Conservation (phyloP, 2,329 filamentous ascomycete genomes). For the Hymenoscyphus fructigenus region DNA sequence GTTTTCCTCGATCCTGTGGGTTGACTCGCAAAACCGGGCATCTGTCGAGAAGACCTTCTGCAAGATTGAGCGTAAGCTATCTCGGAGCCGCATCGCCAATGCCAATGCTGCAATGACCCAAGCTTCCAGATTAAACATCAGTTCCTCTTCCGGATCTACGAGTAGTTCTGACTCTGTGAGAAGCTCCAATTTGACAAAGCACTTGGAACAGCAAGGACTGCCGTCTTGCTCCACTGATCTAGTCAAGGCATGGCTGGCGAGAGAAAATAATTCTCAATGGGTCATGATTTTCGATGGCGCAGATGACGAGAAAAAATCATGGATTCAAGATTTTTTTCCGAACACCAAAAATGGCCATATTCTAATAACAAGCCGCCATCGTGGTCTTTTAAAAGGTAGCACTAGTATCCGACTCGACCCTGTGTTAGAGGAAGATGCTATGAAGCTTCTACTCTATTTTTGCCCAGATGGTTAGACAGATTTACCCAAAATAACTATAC, state of each 20-base stretch:
- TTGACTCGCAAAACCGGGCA: neutral
- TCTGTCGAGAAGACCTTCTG: neutral
- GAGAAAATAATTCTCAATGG: neutral
- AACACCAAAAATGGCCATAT: conserved; percentile 3
- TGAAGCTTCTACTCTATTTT: neutral
- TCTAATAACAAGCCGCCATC: neutral
- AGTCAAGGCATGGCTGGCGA: conserved; percentile 2
- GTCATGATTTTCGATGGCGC: conserved; percentile 3
- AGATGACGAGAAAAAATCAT: conserved; percentile 5
- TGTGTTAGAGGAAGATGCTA: neutral
- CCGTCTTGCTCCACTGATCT: neutral
- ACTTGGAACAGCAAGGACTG: neutral
- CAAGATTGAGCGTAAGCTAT: conserved; percentile 1
- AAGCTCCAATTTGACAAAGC: neutral
- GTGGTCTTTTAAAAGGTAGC: neutral
- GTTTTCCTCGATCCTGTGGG: conserved; percentile 1
- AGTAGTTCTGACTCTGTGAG: neutral
- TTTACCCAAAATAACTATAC: neutral
- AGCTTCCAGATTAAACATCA: conserved; percentile 1
- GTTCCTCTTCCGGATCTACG: neutral
- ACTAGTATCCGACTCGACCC: neutral
- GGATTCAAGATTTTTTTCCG: conserved; percentile 2
- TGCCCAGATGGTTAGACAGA: neutral
- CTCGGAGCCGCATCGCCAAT: neutral
- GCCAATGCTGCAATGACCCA: neutral